Percentiles rank a stretch among this genome's conserved stretches.
These are phyloP conservation scores for Cercospora sp. DNA, from an alignment of 2,329 filamentous ascomycete genomes.

Conservation along the genomic window DNA sequence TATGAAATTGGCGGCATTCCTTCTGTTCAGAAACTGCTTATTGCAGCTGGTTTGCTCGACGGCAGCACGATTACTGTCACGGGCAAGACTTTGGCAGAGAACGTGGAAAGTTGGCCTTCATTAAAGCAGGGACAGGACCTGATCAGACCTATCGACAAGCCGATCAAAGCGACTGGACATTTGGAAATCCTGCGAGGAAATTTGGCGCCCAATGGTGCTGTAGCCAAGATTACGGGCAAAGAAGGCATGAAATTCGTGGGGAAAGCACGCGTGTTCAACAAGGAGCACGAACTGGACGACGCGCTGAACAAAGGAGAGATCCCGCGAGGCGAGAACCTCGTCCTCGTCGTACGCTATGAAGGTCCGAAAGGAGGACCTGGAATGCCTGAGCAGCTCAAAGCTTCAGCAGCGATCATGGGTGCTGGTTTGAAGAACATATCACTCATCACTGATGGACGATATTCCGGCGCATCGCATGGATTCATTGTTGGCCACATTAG, in stretches of 20 bases:
- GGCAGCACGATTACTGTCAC: conserved; percentile 80
- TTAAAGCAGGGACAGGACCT: conserved; percentile 76
- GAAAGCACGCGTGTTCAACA: conserved; percentile 80
- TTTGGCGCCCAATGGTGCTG: conserved; percentile 81
- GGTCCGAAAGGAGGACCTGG: conserved; percentile 90
- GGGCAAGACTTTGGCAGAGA: conserved; percentile 78
- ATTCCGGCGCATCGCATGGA: conserved; percentile 83
- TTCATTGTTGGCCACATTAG: conserved; percentile 94
- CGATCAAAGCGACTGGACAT: conserved; percentile 84
- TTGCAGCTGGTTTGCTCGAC: conserved; percentile 73
- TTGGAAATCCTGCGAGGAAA: conserved; percentile 86
- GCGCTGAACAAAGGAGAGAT: conserved; percentile 73
- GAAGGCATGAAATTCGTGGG: conserved; percentile 83
- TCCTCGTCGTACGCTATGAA: conserved; percentile 89
- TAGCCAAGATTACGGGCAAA: conserved; percentile 96
- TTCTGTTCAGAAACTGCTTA: conserved; percentile 80
- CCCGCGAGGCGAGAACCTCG: conserved; percentile 74
- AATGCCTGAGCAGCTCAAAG: conserved; percentile 93
- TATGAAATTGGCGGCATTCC: conserved; percentile 84
- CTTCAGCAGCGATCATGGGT: conserved; percentile 88
- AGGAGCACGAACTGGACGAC: conserved; percentile 74
- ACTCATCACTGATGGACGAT: conserved; percentile 87
- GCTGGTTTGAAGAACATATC: conserved; percentile 85
- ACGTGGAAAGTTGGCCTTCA: conserved; percentile 73
- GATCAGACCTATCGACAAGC: conserved; percentile 76